Percentiles rank a stretch among this genome's conserved stretches.
phyloP scores from a whole-genome alignment of 345 rosid genomes.

The Mallotus nudiflorus region DNA sequence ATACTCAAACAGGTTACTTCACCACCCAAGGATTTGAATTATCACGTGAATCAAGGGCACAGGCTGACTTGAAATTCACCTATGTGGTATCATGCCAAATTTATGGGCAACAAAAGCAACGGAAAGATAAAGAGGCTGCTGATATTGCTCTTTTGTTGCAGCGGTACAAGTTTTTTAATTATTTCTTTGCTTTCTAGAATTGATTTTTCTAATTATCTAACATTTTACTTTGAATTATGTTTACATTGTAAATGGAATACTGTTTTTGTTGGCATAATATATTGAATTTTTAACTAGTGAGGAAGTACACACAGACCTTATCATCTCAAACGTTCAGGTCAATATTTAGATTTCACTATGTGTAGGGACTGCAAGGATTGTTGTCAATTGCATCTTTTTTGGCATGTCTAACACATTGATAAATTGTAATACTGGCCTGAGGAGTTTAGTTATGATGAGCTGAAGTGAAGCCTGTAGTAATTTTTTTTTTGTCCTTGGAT shows the following conservation, averaged over 20 bases:
- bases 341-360: not conserved
- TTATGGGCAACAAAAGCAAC: constrained; percentile 95
- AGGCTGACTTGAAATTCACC: constrained; percentile 93
- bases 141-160: constrained; percentile 91
- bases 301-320: too few species aligned
- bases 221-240: not conserved
- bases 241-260: constrained; percentile 1
- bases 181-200: constrained; percentile 1
- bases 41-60: constrained; percentile 87
- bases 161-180: constrained; percentile 41
- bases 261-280: not conserved
- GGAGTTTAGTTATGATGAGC: not conserved
- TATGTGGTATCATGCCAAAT: constrained; percentile 98
- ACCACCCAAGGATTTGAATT: constrained; percentile 66
- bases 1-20: constrained; percentile 45
- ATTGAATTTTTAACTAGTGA: too few species aligned
- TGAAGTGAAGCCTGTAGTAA: not conserved
- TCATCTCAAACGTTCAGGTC: too few species aligned
- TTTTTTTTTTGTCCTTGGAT: too few species aligned
- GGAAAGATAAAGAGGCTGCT: constrained; percentile 80
- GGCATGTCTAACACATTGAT: not conserved
- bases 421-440: not conserved
- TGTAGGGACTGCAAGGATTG: not conserved
- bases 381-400: not conserved
- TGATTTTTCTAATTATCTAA: not conserved